These are phyloP conservation scores for Phoma sp. DNA, from an alignment of 2,329 filamentous ascomycete species.

Conservation along the genomic window DNA sequence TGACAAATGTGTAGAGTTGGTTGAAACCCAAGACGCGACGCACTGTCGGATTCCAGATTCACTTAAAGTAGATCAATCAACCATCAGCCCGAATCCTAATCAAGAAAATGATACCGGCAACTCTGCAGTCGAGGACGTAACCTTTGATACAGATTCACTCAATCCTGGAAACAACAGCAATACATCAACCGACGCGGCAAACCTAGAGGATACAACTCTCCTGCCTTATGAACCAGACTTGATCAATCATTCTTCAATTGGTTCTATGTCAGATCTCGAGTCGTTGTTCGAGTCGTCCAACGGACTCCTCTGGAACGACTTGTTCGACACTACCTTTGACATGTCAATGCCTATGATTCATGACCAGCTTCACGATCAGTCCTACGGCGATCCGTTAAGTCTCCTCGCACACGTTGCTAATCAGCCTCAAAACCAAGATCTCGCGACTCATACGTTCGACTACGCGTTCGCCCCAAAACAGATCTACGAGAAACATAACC, in stretches of 20 bases:
- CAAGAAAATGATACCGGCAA: conserved; percentile 1
- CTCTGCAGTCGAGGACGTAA: neutral
- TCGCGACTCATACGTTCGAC: neutral
- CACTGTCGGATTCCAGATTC: neutral
- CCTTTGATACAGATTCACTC: neutral
- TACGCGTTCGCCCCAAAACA: neutral
- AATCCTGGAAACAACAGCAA: neutral
- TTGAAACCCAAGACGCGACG: neutral
- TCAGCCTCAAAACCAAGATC: conserved; percentile 7
- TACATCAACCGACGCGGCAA: neutral
- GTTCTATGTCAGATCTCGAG: conserved; percentile 18
- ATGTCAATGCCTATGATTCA: conserved; percentile 12
- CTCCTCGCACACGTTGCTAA: conserved; percentile 15
- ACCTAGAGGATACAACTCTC: neutral
- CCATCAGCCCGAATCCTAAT: neutral
- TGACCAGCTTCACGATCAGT: conserved; percentile 7
- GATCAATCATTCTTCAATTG: conserved; percentile 9
- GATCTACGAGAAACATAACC: neutral
- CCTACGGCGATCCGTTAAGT: conserved; percentile 9
- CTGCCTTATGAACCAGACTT: conserved; percentile 3
- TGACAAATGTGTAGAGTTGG: neutral
- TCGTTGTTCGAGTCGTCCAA: conserved; percentile 16
- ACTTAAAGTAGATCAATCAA: neutral
- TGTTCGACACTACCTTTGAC: conserved; percentile 19
- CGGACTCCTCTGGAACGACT: conserved; percentile 19